Evolutionary conservation across 139 green algal genomes (phyloP), one percentile per base, ranked within the genome.

Genomic region (Deuterostichococcus epilithicus): DNA sequence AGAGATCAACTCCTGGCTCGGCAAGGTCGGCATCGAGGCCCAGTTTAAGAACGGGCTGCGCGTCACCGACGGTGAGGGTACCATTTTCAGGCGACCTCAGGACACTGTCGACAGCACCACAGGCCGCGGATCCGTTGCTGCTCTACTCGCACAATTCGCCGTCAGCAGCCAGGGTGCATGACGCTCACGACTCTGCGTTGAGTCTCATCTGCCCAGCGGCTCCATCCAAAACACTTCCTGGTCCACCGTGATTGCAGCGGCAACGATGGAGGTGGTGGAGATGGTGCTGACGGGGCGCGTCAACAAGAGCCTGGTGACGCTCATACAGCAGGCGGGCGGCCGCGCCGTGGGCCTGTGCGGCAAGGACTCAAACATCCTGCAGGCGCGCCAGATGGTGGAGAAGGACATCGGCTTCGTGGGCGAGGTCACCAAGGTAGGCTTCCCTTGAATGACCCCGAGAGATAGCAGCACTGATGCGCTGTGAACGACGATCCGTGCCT

Each of bases 221-320:
- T 60, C n/a, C 60, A 6, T n/a, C 60, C 60, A 20, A 69, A 20
- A 70, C 23, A 70, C 8, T 35, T n/a, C 23, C 20, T 70, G 8
- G 25, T 78, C 34, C n/a, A n/a, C n/a, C 36, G 23, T 23, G 1
- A 6, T 0, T 75, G 72, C 87, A 95, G 91, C 76, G 6, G 79
- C 87, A 38, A 99, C 96, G 5, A 99, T 99, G 96, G 96, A 99
- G 68, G 90, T 99, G 34, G 95, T 98, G 68, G 95, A 99, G 86
- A 98, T 99, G 96, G 95, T 99, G 72, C 86, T 99, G 66, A 91
- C 92, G 32, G 96, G 95, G 1, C 94, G 94, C 30, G 96, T 99
- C 32, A 99, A 99, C 86, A 99, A 99, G 84, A 90, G 81, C 8
- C 85, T 99, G 34, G 96, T 99, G 32, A 94, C 88, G 15, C 87